Evolutionary conservation across 1,284 basidiomycete species (phyloP), one percentile per base, ranked within the genome.

Genomic region (Ceratobasidium theobromae): DNA sequence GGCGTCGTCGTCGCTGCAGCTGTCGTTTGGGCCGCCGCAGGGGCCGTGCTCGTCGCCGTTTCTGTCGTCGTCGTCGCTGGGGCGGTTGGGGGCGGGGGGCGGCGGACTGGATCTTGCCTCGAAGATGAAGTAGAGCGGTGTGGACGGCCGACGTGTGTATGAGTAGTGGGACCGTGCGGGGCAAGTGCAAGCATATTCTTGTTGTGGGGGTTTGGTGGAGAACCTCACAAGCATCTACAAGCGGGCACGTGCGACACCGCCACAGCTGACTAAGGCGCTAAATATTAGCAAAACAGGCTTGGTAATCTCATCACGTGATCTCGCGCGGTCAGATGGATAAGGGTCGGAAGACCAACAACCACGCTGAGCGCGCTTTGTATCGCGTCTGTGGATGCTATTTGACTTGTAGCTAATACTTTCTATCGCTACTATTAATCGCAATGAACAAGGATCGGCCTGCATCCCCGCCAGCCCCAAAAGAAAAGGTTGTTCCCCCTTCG

Each of bases 401-500:
- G 8, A 38, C 35, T 6, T 38, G 35, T 38, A 16, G 35, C 18
- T 6, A 9, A n/a, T 21, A n/a, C 43, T 45, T 5, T 45, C 43
- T 21, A 21, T 6, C 8, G 43, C 43, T 21, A 38, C 8, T 6
- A 16, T 38, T 16, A 21, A 45, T 2, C 21, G 48, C 33, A 12
- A 62, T 52, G 46, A 35, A 51, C 18, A 64, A 32, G 32, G 40
- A 35, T 18, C 49, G 33, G 18, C 53, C 65, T 12, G 38, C 82
- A 0, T 86, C 88, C 1, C 89, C 89, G 4, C 75, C 91, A 8
- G 81, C 88, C 65, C 89, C 91, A 78, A 91, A 89, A 74, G 87
- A 84, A 69, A 93, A 93, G 77, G 85, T 87, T 2, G 81, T 85
- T 0, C 91, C 91, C 0, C 90, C 91, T 0, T 89, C 88, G 0